Conservation (phyloP, 2,329 filamentous ascomycete genomes). For the Calonectria ilicicola region DNA sequence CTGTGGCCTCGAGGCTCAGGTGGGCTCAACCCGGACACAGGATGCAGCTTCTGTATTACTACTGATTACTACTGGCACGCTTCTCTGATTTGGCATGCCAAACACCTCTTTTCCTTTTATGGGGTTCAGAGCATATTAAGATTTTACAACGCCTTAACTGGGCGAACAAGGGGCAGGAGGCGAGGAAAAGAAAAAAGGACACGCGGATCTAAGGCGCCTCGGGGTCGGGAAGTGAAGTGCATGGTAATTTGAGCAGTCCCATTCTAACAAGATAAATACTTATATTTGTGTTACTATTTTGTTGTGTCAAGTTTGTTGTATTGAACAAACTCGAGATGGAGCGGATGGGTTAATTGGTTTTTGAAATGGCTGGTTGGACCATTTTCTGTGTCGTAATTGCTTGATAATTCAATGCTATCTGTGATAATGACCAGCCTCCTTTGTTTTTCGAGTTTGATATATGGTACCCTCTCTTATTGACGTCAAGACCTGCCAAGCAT, state of each 20-base stretch:
- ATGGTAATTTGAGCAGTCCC: conserved; percentile 22
- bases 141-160: background rate
- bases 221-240: conserved; percentile 12
- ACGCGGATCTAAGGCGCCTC: background rate
- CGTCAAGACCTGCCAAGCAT: background rate
- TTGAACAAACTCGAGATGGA: background rate
- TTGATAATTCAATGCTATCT: background rate
- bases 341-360: background rate
- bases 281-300: background rate
- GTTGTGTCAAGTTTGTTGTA: background rate
- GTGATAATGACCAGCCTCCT: background rate
- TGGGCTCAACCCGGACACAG: background rate
- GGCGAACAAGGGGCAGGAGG: conserved; percentile 1
- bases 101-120: conserved; percentile 6
- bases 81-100: conserved; percentile 1
- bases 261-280: conserved; percentile 20
- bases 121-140: background rate
- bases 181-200: conserved; percentile 14
- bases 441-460: background rate
- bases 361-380: background rate
- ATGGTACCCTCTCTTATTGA: no score
- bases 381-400: background rate
- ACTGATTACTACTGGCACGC: conserved; percentile 13
- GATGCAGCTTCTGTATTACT: conserved; percentile 17
- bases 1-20: background rate